A percentile compares a stretch with the other conserved stretches of the same genome.
Conservation (phyloP, 1,284 basidiomycete species). For the Sutorius eximius region DNA sequence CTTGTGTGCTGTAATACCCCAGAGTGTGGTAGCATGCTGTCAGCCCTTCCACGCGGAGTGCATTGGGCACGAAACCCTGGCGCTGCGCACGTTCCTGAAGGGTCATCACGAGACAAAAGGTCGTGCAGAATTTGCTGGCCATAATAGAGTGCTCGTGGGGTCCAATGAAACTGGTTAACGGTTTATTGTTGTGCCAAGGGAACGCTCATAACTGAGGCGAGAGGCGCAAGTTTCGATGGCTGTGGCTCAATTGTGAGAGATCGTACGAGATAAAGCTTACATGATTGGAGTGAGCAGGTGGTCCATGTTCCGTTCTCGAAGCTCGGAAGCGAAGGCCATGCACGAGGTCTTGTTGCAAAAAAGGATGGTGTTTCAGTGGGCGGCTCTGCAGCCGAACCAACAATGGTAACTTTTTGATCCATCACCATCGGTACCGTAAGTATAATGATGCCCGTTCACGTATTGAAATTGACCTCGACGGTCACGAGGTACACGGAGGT, state of each 20-base stretch:
- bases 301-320: constrained; percentile 27
- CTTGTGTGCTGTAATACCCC: constrained; percentile 19
- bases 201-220: constrained; percentile 6
- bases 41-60: constrained; percentile 9
- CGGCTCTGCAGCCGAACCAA: constrained; percentile 11
- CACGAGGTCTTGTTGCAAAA: constrained; percentile 28
- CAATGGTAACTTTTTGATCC: constrained; percentile 27
- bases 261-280: constrained; percentile 15
- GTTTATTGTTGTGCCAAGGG: constrained; percentile 9
- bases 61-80: constrained; percentile 11
- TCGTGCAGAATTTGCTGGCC: background rate
- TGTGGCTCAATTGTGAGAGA: background rate
- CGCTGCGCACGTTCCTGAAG: background rate
- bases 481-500: constrained; percentile 24
- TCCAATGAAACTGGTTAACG: background rate
- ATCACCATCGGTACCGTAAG: constrained; percentile 35
- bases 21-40: constrained; percentile 11
- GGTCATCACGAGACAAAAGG: background rate
- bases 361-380: constrained; percentile 4
- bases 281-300: constrained; percentile 22
- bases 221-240: background rate
- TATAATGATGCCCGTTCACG: constrained; percentile 33
- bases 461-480: constrained; percentile 25
- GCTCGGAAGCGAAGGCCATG: constrained; percentile 24
- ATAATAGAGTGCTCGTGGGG: background rate